Evolutionary conservation across 1,139 yeast genomes (phyloP), one percentile per base, ranked within the genome.

Genomic region (Saccharomycopsis hybrid): DNA sequence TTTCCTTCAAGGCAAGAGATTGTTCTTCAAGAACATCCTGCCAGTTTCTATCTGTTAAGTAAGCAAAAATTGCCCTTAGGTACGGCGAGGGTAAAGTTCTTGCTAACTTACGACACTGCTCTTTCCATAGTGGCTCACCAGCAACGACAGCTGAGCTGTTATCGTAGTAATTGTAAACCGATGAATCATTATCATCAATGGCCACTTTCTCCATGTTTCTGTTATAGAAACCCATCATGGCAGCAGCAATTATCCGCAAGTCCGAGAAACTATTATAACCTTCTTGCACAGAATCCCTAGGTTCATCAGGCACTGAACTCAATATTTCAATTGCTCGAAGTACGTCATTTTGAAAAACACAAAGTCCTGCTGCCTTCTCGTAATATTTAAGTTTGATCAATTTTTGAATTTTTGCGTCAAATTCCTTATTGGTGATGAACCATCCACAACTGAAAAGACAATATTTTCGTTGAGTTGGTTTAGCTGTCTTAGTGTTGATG

Each of bases 341-440:
- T 1, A 92, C 85, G 63, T 89, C 86, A 1, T 96, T 96, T 62
- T 88, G 94, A 65, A 92, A 92, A 0, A 89, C 92, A 0, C 97
- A 97, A 96, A 96, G 88, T 0, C 95, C 97, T 0, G 97, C 98
- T 0, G 98, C 97, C 62, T 92, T 83, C 56, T 88, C 96, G 54
- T 77, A 77, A 55, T 78, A 76, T 0, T 88, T 92, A 30, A 71
- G 66, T 0, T 69, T 65, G 31, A 83, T 77, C 43, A 90, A 70
- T 42, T 73, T 70, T 36, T 70, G 69, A 46, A 87, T 74, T 56
- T 85, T 81, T 44, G 76, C 80, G 53, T 89, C 95, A 56, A 89
- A 74, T 59, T 88, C 96, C 13, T 77, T 70, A 30, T 78, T 77
- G 1, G 90, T 83, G 60, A 87, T 80, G 60, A 87, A 89, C 96